Percentiles rank a stretch among this genome's conserved stretches.
These are phyloP conservation scores for Brettanomyces nanus DNA, from an alignment of 805 yeast genomes.

Conservation along the genomic window DNA sequence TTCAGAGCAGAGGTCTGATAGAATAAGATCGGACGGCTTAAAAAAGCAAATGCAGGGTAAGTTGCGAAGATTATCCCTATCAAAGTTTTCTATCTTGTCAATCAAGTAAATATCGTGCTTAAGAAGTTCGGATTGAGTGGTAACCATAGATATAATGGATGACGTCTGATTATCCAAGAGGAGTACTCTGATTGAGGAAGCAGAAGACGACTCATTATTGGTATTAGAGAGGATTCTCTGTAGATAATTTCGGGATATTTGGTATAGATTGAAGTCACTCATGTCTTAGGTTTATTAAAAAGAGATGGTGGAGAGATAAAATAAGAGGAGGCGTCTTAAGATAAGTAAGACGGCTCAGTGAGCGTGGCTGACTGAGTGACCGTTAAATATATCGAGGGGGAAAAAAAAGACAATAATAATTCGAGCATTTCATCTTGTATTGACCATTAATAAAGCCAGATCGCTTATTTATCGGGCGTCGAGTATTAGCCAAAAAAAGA, in stretches of 20 bases:
- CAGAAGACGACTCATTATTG: conserved; percentile 6
- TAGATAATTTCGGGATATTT: conserved; percentile 37
- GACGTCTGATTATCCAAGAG: conserved; percentile 77
- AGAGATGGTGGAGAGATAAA: not conserved
- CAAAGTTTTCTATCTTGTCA: conserved; percentile 53
- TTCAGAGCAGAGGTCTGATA: conserved; percentile 56
- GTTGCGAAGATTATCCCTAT: conserved; percentile 67
- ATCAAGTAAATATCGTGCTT: conserved; percentile 79
- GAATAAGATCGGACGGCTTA: conserved; percentile 60
- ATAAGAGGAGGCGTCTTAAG: too few relatives aligned
- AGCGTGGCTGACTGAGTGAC: too few relatives aligned
- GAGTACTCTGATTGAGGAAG: conserved; percentile 50
- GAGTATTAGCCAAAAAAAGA: too few relatives aligned
- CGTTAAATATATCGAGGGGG: too few relatives aligned
- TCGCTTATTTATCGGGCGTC: too few relatives aligned
- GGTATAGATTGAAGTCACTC: conserved; percentile 33
- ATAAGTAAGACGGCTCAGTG: too few relatives aligned
- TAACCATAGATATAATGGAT: conserved; percentile 75
- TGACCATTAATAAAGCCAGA: too few relatives aligned
- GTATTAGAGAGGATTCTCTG: conserved; percentile 25
- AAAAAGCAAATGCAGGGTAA: conserved; percentile 74
- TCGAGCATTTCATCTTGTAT: too few relatives aligned
- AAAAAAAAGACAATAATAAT: too few relatives aligned
- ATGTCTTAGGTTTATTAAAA: not conserved
- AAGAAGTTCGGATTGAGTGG: conserved; percentile 79